Evolutionary conservation across 2,329 filamentous ascomycete genomes (phyloP), one percentile per base, ranked within the genome.

Genomic region (Eurotiales sp.): DNA sequence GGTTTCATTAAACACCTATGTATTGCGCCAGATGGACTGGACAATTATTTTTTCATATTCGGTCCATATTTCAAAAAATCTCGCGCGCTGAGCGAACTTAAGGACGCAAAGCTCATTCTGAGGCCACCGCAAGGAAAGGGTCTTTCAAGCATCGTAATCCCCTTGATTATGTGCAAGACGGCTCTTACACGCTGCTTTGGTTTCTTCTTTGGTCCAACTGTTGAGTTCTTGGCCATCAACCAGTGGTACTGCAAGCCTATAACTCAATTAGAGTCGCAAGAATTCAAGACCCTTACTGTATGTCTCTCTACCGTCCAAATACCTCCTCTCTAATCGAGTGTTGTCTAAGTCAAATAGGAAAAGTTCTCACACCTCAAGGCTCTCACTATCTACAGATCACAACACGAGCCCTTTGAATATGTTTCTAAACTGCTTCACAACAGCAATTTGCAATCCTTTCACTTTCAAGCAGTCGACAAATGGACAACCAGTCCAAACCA

Each of bases 351-450:
- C n/a, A 7, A 34, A 25, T 8, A 34, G 27, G 27, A n/a, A n/a
- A 34, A 46, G 7, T 22, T 46, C 27, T 46, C 43, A 30, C 23
- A 46, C 17, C 15, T 46, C 43, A 46, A 46, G 21, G 43, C 43
- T 36, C 43, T 46, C 15, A 36, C 43, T 6, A 23, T 46, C 22
- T 46, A 34, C 27, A 34, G 12, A 14, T 46, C 43, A 23, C 15
- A 43, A 11, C 15, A 17, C 40, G 11, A 10, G 10, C 40, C n/a
- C n/a, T n/a, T n/a, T 14, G 15, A 19, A 19, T 14, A 27, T 27
- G 14, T 43, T 15, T 43, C 21, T 22, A 7, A n/a, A 43, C 4
- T 43, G 4, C 15, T 37, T 19, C 15, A 37, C 7, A 11, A 8
- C 12, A 36, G 44, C 7, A n/a, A 46, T 27, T 22, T 46, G 44